A percentile compares a stretch with the other conserved stretches of the same genome.
phyloP scores from a whole-genome alignment of 139 green algal genomes.

The Zygnema circumcarinatum region DNA sequence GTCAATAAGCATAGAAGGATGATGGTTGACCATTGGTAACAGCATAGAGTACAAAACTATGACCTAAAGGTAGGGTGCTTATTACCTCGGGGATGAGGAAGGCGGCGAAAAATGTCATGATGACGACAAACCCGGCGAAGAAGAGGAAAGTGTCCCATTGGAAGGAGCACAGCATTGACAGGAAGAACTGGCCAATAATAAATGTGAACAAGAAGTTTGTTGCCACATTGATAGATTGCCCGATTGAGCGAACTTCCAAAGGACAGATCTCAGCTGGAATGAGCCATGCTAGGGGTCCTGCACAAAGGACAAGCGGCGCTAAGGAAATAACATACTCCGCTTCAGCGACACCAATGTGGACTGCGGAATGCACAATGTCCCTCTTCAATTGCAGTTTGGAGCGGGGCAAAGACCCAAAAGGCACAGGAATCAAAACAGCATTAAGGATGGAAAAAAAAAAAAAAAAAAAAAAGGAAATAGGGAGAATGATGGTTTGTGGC shows the following conservation, averaged over 20 bases:
- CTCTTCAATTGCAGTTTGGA: too few species aligned
- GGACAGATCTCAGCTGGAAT: conserved; percentile 56
- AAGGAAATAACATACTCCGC: too few species aligned
- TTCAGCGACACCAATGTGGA: too few species aligned
- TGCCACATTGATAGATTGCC: conserved; percentile 51
- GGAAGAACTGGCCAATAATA: conserved; percentile 50
- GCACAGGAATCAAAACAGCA: too few species aligned
- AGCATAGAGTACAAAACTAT: conserved; percentile 60
- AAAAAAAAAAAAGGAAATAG: not conserved
- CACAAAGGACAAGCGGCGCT: too few species aligned
- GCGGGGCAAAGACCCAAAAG: too few species aligned
- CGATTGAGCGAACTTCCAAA: conserved; percentile 49
- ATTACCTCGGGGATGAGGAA: conserved; percentile 77
- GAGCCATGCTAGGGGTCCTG: conserved; percentile 72
- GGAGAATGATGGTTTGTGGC: too few species aligned
- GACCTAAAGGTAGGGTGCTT: conserved; percentile 72
- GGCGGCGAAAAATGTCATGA: conserved; percentile 73
- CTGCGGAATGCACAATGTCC: too few species aligned
- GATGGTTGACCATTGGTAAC: too few species aligned
- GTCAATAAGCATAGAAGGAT: conserved; percentile 45
- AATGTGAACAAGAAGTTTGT: conserved; percentile 59
- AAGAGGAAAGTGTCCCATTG: conserved; percentile 76
- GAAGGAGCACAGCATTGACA: conserved; percentile 66
- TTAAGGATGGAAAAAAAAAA: not conserved
- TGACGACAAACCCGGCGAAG: conserved; percentile 70